Percentiles rank a stretch among this genome's conserved stretches.
Evolutionary conservation across 306 rosid genomes (phyloP).

Genomic region (Oemleria cerasiformis): DNA sequence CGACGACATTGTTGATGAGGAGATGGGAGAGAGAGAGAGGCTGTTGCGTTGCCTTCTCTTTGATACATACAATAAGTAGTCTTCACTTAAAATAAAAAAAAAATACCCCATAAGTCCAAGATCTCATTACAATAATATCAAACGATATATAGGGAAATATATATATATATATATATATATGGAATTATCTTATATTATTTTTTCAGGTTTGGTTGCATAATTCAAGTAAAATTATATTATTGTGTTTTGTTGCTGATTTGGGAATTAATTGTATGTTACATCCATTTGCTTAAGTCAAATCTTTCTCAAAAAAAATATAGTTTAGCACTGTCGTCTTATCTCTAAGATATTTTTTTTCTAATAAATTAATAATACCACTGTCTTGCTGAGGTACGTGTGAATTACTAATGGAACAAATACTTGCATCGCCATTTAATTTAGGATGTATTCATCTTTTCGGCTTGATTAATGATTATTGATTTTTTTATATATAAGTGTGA

Average conservation of each 20-base stretch:
- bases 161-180: not conserved
- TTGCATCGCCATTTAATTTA: no score
- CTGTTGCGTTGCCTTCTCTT: not conserved
- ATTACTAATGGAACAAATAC: no score
- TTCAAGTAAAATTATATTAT: constrained; percentile 18
- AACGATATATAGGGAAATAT: not conserved
- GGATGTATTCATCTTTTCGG: no score
- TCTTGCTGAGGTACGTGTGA: no score
- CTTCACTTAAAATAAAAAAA: no score
- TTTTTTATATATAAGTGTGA: no score
- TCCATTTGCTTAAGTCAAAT: not conserved
- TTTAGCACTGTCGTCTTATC: not conserved
- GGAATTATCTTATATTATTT: not conserved
- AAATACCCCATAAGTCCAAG: not conserved
- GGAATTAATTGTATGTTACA: not conserved
- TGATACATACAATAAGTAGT: not conserved
- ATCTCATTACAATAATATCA: not conserved
- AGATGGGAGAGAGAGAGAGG: constrained; percentile 5
- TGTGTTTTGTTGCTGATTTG: not conserved
- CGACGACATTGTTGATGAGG: constrained; percentile 20
- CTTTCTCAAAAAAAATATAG: not conserved
- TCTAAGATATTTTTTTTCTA: no score
- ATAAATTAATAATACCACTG: no score
- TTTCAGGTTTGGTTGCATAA: not conserved
- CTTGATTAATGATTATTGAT: no score